A percentile compares a stretch with the other conserved stretches of the same genome.
Evolutionary conservation across 441 rosid genomes (phyloP).

Genomic region (Lepidium campestre): DNA sequence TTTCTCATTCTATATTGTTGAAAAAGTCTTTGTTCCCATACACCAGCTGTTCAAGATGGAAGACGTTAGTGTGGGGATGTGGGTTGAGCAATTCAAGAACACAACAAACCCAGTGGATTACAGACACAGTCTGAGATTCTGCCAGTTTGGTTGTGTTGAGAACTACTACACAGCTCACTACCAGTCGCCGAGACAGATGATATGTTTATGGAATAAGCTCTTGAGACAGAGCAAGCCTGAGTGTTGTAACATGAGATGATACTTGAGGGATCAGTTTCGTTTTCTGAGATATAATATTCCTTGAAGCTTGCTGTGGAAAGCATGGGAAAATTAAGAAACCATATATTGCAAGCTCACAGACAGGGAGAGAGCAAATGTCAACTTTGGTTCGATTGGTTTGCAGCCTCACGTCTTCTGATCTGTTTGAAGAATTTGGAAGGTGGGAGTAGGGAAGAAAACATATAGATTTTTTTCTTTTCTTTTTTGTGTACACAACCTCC

Average conservation of each 20-base stretch:
- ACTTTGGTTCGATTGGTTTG: background rate
- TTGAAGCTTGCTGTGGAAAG: conserved; percentile 10
- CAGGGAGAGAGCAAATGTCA: conserved; percentile 4
- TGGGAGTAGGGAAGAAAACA: background rate
- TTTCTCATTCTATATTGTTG: background rate
- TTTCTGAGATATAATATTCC: conserved; percentile 7
- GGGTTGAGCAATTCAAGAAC: conserved; percentile 86
- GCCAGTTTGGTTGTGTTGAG: conserved; percentile 88
- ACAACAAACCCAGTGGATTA: conserved; percentile 68
- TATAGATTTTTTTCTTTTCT: background rate
- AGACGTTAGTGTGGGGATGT: conserved; percentile 98
- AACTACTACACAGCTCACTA: conserved; percentile 90
- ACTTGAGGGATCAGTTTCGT: background rate
- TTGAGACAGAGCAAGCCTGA: conserved; percentile 44
- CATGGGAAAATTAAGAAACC: conserved; percentile 6
- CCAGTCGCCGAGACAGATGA: conserved; percentile 95
- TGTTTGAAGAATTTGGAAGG: background rate
- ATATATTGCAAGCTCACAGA: conserved; percentile 18
- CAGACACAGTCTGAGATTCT: conserved; percentile 74
- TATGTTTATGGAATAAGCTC: conserved; percentile 80
- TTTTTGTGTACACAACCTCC: background rate
- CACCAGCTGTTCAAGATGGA: conserved; percentile 95
- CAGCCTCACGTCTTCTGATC: conserved; percentile 7
- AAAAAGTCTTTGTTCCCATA: background rate
- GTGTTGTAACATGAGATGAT: conserved; percentile 86